Evolutionary conservation across 2,329 filamentous ascomycete genomes (phyloP), one percentile per base, ranked within the genome.

Genomic region (Apiospora hydei): DNA sequence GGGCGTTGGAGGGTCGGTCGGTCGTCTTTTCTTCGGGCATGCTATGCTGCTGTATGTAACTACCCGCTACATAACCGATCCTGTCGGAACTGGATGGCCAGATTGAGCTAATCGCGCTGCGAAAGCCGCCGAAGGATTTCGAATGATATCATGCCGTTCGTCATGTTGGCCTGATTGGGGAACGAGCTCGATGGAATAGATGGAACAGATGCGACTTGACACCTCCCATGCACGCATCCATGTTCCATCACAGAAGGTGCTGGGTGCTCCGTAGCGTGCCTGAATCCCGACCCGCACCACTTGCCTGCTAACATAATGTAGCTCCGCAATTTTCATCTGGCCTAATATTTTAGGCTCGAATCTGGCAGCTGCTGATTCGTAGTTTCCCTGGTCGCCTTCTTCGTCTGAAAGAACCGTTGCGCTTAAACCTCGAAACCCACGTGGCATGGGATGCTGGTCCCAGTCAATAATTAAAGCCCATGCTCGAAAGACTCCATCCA

Each of bases 391-490:
- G 13, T 57, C 49, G 51, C 21, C 46, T 47, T 18, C 14, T 34
- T 38, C 53, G 53, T 61, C 53, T 61, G 53, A 61, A 61, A 61
- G 53, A n/a, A 30, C 16, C 53, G 53, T 61, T 61, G 30, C 53
- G 53, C 53, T 61, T 61, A 38, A 44, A 49, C 1, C 21, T 34
- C 34, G 16, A 38, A 21, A 8, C 1, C 7, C 53, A 61, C 53
- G 53, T 61, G 53, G 53, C 53, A 10, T 61, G 10, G 53, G 16
- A 61, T 38, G 53, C 53, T 61, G 30, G 16, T 61, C 53, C 53
- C 16, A 21, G 53, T 13, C 34, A 21, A 3, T 21, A n/a, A 38
- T 38, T 0, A 30, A 13, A 38, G 46, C n/a, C 21, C 21, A 10
- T 49, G 46, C 46, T 49, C 21, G n/a, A 49, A n/a, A 30, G 26